phyloP scores from a whole-genome alignment of 768 basidiomycete genomes.

The Strobilomyces confusus region DNA sequence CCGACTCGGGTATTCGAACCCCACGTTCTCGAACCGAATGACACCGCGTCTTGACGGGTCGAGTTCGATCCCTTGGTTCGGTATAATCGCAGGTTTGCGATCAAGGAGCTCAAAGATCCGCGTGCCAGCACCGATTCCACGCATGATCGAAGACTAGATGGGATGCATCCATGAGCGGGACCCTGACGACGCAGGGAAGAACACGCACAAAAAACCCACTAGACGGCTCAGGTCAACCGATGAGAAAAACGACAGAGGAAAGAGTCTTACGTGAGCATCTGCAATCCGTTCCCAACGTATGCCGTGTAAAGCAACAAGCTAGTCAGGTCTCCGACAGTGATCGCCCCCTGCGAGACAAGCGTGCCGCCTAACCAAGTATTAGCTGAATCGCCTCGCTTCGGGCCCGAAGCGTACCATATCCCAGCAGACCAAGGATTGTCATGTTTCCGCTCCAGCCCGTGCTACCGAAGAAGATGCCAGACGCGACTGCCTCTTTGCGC shows the following conservation, averaged over 20 bases:
- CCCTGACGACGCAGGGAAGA: background rate
- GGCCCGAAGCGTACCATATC: conserved; percentile 63
- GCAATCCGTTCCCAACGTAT: conserved; percentile 78
- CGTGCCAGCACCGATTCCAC: conserved; percentile 87
- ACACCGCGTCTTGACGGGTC: conserved; percentile 55
- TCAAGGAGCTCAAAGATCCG: conserved; percentile 95
- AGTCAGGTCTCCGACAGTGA: conserved; percentile 89
- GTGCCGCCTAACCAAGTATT: conserved; percentile 62
- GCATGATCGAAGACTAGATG: conserved; percentile 85
- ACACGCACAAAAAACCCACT: conserved; percentile 39
- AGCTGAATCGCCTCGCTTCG: background rate
- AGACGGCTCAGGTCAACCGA: conserved; percentile 1
- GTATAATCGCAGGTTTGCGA: conserved; percentile 68
- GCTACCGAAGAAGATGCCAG: conserved; percentile 89
- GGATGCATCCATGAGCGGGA: background rate
- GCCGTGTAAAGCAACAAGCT: conserved; percentile 88
- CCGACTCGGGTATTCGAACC: conserved; percentile 88
- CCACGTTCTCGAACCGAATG: conserved; percentile 78
- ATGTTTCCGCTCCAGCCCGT: conserved; percentile 93
- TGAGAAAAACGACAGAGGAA: background rate
- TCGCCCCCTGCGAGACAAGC: conserved; percentile 81
- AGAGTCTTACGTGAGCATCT: conserved; percentile 66
- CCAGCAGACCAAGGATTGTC: conserved; percentile 81
- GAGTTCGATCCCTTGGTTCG: conserved; percentile 57
- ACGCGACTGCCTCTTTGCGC: conserved; percentile 83